Evolutionary conservation across 257 asterid genomes (phyloP).

Genomic region (Ilex aquifolium): DNA sequence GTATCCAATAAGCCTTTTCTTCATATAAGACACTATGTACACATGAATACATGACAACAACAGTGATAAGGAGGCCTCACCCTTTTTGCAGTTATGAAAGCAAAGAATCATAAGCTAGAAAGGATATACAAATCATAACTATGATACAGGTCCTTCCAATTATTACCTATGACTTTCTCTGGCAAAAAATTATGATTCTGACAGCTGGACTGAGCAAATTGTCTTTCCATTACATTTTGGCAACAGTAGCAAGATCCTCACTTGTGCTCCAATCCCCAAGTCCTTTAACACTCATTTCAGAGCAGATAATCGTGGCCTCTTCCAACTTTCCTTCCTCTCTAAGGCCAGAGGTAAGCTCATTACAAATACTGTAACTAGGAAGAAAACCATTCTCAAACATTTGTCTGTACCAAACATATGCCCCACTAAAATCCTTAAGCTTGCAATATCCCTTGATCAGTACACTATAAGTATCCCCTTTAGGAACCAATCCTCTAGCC

Average conservation of each 20-base stretch:
- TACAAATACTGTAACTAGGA: slow-evolving; percentile 36
- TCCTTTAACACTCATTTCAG: slow-evolving; percentile 66
- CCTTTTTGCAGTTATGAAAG: neutral
- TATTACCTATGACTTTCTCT: neutral
- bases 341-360: slow-evolving; percentile 50
- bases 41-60: too few species aligned
- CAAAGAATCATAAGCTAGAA: neutral
- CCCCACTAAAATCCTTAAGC: slow-evolving; percentile 46
- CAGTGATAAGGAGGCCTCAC: too few species aligned
- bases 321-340: slow-evolving; percentile 38
- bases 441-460: slow-evolving; percentile 63
- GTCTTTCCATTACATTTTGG: slow-evolving; percentile 9
- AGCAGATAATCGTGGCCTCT: slow-evolving; percentile 47
- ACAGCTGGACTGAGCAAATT: neutral
- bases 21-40: too few species aligned
- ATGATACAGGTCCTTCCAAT: neutral
- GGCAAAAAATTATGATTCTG: neutral
- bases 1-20: too few species aligned
- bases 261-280: slow-evolving; percentile 16
- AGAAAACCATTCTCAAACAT: slow-evolving; percentile 47
- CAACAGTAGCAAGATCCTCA: slow-evolving; percentile 31
- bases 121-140: neutral
- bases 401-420: slow-evolving; percentile 56
- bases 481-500: slow-evolving; percentile 43
- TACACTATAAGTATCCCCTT: slow-evolving; percentile 38